Conservation (phyloP, 768 basidiomycete species). For the Boletellus emodensis region DNA sequence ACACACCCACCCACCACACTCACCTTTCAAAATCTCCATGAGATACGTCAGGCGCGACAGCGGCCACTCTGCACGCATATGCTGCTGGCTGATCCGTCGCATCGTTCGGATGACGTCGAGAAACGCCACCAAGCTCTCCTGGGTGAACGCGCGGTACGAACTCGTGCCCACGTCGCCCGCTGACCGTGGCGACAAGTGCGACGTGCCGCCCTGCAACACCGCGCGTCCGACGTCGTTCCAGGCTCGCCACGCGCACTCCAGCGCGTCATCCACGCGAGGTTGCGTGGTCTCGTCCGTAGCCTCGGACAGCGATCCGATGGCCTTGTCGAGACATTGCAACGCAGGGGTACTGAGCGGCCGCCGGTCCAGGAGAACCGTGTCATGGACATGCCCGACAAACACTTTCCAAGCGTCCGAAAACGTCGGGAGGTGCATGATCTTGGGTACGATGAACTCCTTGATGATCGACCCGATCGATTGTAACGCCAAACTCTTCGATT, state of each 20-base stretch:
- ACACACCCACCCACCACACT: slow-evolving; percentile 2
- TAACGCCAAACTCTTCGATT: slow-evolving; percentile 82
- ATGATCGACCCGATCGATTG: slow-evolving; percentile 83
- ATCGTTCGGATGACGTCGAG: slow-evolving; percentile 67
- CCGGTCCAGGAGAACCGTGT: slow-evolving; percentile 64
- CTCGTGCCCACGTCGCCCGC: slow-evolving; percentile 2
- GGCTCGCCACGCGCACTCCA: slow-evolving; percentile 66
- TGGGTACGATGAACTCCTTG: slow-evolving; percentile 68
- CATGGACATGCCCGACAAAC: slow-evolving; percentile 70
- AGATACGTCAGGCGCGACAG: slow-evolving; percentile 61
- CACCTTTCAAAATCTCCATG: slow-evolving; percentile 76
- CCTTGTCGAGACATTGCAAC: slow-evolving; percentile 77
- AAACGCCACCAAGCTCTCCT: slow-evolving; percentile 82
- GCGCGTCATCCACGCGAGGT: slow-evolving; percentile 41
- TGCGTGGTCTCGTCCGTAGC: slow-evolving; percentile 30
- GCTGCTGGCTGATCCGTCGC: slow-evolving; percentile 46
- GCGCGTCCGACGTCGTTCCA: slow-evolving; percentile 64
- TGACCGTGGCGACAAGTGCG: slow-evolving; percentile 12
- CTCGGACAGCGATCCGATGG: slow-evolving; percentile 54
- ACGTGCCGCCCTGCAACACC: slow-evolving; percentile 33
- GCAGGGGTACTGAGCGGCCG: slow-evolving; percentile 77
- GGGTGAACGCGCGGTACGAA: slow-evolving; percentile 31
- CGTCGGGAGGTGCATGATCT: slow-evolving; percentile 67
- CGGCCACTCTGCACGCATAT: slow-evolving; percentile 56
- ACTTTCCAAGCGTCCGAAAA: slow-evolving; percentile 72